Conservation (phyloP, 176 grass and related monocot genomes). For the Leersia perrieri region DNA sequence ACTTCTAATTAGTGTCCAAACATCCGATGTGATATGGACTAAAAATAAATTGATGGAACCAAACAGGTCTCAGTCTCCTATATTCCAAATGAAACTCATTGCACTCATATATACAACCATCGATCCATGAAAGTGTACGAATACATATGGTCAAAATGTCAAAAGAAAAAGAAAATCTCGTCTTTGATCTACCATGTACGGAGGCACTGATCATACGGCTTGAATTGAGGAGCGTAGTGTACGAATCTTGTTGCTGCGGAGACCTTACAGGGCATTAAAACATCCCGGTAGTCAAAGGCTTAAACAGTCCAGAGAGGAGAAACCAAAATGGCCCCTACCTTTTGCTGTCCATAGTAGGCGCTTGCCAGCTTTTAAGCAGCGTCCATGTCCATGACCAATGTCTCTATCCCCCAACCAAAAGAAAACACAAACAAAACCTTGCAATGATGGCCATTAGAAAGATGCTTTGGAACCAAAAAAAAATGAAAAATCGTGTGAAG, state of each 20-base stretch:
- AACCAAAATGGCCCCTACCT: constrained; percentile 23
- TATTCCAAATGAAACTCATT: not conserved
- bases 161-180: not conserved
- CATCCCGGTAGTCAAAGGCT: constrained; percentile 26
- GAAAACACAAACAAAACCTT: not conserved
- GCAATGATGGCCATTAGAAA: constrained; percentile 12
- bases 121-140: not conserved
- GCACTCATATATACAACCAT: not conserved
- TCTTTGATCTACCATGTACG: not conserved
- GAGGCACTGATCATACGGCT: not conserved
- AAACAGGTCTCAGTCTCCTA: too few relatives aligned
- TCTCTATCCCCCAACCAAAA: not conserved
- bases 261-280: not conserved
- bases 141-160: not conserved
- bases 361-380: constrained; percentile 34
- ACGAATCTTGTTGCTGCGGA: not conserved
- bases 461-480: not conserved
- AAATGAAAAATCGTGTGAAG: not conserved
- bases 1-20: too few relatives aligned
- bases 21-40: too few relatives aligned
- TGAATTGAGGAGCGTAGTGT: not conserved
- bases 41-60: too few relatives aligned
- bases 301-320: constrained; percentile 22
- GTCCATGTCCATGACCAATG: constrained; percentile 13
- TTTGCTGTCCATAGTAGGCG: constrained; percentile 1